These are phyloP conservation scores for Aspergillus homomorphus DNA, from an alignment of 495 filamentous ascomycete species.

Conservation along the genomic window DNA sequence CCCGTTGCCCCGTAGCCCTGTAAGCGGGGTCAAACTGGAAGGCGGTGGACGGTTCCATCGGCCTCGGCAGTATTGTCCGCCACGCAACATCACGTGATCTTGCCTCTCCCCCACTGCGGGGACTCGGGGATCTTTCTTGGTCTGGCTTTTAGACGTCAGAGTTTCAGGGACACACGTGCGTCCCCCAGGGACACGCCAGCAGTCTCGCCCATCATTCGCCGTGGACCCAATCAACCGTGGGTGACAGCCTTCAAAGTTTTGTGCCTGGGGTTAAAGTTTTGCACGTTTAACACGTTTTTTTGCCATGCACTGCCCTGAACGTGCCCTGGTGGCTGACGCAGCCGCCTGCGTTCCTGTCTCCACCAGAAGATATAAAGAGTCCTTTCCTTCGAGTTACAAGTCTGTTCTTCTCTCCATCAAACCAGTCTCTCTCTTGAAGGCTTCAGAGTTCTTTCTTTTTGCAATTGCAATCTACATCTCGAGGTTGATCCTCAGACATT, in stretches of 20 bases:
- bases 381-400: background rate
- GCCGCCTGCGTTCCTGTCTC: background rate
- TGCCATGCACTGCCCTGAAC: background rate
- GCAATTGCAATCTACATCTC: constrained; percentile 6
- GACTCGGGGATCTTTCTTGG: too few relatives aligned
- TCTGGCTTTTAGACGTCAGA: background rate
- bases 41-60: too few relatives aligned
- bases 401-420: background rate
- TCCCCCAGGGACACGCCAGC: background rate
- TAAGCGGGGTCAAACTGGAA: too few relatives aligned
- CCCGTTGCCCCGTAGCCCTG: too few relatives aligned
- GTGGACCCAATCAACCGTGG: background rate
- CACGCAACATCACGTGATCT: too few relatives aligned
- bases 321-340: background rate
- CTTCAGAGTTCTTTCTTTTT: background rate
- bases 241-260: background rate
- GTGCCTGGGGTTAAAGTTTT: background rate
- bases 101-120: too few relatives aligned
- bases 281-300: background rate
- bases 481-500: constrained; percentile 21
- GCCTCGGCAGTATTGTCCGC: too few relatives aligned
- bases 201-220: background rate
- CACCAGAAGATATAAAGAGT: background rate
- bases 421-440: background rate
- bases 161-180: background rate